Percentiles rank a stretch among this genome's conserved stretches.
Evolutionary conservation across 495 filamentous ascomycete species (phyloP).

Genomic region (Margaritispora aquatica): DNA sequence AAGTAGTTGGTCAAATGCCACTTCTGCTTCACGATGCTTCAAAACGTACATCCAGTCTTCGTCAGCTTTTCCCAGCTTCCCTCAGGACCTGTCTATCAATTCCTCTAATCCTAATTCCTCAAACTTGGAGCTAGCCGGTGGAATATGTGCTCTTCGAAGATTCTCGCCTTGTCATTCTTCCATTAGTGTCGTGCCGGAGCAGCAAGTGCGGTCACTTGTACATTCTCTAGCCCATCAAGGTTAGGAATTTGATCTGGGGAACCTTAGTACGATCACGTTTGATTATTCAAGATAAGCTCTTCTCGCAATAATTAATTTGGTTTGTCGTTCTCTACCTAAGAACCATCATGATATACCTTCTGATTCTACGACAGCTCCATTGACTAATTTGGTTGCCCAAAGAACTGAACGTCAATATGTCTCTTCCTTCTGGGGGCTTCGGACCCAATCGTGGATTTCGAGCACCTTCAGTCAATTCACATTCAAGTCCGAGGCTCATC

Average conservation of each 20-base stretch:
- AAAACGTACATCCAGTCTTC: not conserved
- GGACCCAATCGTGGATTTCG: slow-evolving; percentile 7
- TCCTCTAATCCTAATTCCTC: not conserved
- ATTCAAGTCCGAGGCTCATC: slow-evolving; percentile 19
- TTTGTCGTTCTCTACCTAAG: no score
- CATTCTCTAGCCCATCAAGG: not conserved
- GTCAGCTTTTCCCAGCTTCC: not conserved
- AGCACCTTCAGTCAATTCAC: slow-evolving; percentile 10
- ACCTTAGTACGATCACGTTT: not conserved
- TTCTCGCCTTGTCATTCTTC: not conserved
- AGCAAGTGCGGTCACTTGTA: not conserved
- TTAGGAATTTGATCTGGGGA: not conserved
- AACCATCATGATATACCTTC: no score
- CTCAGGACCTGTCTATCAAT: not conserved
- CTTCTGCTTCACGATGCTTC: not conserved
- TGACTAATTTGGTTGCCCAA: no score
- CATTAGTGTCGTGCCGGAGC: not conserved
- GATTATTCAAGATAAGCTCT: not conserved
- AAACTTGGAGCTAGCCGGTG: no score
- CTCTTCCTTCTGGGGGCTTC: slow-evolving; percentile 9
- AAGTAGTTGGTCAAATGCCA: no score
- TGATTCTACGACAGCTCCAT: not conserved
- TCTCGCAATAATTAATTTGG: no score
- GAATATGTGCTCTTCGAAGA: no score
- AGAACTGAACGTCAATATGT: slow-evolving; percentile 11